A percentile compares a stretch with the other conserved stretches of the same genome.
phyloP scores from a whole-genome alignment of 1,284 basidiomycete genomes.

The Cutaneotrichosporon sp. region DNA sequence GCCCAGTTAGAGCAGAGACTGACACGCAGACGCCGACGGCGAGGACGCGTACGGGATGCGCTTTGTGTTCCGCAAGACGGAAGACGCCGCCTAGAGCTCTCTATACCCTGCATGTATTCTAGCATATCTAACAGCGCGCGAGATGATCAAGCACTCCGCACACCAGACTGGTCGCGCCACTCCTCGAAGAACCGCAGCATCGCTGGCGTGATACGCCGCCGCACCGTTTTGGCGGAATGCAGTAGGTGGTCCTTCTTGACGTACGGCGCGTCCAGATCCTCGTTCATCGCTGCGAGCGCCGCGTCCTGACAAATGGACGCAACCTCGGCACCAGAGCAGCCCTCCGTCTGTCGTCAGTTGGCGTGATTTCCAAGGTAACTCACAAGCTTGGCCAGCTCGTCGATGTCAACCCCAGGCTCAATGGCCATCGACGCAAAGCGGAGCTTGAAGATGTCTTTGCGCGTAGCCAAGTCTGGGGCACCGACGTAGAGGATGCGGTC shows the following conservation, averaged over 20 bases:
- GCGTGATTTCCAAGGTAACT: conserved; percentile 27
- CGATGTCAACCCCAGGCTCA: conserved; percentile 62
- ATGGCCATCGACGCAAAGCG: conserved; percentile 74
- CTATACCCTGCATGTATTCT: conserved; percentile 15
- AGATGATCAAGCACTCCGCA: conserved; percentile 40
- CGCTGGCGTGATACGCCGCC: conserved; percentile 79
- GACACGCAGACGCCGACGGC: conserved; percentile 70
- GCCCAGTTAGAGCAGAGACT: neutral
- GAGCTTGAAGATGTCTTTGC: conserved; percentile 79
- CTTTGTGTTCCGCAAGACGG: conserved; percentile 47
- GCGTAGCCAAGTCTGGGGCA: conserved; percentile 71
- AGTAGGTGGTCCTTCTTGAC: conserved; percentile 72
- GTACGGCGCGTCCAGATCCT: conserved; percentile 67
- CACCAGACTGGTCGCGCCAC: conserved; percentile 53
- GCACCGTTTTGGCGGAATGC: conserved; percentile 65
- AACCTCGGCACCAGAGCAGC: conserved; percentile 95
- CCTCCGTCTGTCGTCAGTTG: conserved; percentile 62
- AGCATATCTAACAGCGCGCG: conserved; percentile 9
- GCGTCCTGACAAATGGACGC: conserved; percentile 92
- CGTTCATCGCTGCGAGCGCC: conserved; percentile 82
- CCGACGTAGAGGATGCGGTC: conserved; percentile 94
- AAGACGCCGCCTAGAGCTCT: conserved; percentile 2
- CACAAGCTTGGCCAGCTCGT: conserved; percentile 68
- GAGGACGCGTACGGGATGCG: conserved; percentile 90
- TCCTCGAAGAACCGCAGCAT: conserved; percentile 65